Evolutionary conservation across 2,329 filamentous ascomycete species (phyloP).

Genomic region (Neonectria coccinea): DNA sequence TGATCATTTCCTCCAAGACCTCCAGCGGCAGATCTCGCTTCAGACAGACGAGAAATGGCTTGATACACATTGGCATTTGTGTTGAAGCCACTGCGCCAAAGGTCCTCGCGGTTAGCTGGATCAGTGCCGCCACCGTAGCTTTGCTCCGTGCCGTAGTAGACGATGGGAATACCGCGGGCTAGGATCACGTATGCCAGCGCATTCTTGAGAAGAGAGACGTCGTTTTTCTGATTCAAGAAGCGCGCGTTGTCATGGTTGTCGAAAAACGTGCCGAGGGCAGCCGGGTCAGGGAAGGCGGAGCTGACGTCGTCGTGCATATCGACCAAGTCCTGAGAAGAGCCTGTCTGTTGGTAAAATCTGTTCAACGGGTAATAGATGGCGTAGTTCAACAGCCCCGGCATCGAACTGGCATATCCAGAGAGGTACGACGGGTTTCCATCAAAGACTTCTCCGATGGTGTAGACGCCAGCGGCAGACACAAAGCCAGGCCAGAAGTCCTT

Average conservation of each 20-base stretch:
- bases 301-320: conserved; percentile 53
- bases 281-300: conserved; percentile 43
- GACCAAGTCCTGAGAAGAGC: conserved; percentile 54
- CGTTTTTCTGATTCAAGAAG: conserved; percentile 63
- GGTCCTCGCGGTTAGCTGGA: conserved; percentile 66
- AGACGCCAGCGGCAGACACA: not conserved
- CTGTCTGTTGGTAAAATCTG: conserved; percentile 53
- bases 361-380: conserved; percentile 46
- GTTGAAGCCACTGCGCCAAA: conserved; percentile 66
- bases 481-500: not conserved
- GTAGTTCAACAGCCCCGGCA: not conserved
- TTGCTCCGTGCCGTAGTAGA: conserved; percentile 76
- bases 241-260: conserved; percentile 71
- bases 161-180: conserved; percentile 70
- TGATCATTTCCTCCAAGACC: not conserved
- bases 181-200: conserved; percentile 72
- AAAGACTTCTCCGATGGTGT: not conserved
- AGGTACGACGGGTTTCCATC: not conserved
- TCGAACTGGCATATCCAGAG: not conserved
- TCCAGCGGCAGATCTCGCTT: not conserved
- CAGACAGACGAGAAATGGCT: not conserved
- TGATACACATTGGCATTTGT: not conserved
- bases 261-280: conserved; percentile 59
- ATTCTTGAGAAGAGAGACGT: conserved; percentile 69
- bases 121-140: conserved; percentile 63